Percentiles rank a stretch among this genome's conserved stretches.
These are phyloP conservation scores for Lineolata rhizophorae DNA, from an alignment of 495 filamentous ascomycete genomes.

Conservation along the genomic window DNA sequence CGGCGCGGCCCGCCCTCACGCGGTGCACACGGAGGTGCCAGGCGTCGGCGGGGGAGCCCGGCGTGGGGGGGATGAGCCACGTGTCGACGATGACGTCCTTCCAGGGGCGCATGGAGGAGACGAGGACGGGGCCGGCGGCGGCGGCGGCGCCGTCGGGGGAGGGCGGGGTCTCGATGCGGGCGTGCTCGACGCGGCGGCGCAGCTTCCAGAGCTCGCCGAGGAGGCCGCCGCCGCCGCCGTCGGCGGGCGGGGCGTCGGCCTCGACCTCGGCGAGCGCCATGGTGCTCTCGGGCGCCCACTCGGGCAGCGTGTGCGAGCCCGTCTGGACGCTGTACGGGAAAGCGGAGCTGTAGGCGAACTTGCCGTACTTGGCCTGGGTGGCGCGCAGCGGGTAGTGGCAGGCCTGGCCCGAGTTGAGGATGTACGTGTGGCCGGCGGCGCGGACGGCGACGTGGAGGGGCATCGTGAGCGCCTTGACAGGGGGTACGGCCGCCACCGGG, in stretches of 20 bases:
- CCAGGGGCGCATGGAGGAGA: conserved; percentile 46
- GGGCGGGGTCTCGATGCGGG: conserved; percentile 29
- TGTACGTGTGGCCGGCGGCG: conserved; percentile 43
- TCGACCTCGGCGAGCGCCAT: conserved; percentile 55
- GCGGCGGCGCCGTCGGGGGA: too few relatives aligned
- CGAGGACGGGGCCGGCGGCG: conserved; percentile 27
- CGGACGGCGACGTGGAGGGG: conserved; percentile 43
- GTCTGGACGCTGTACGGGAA: conserved; percentile 62
- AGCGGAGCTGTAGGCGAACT: conserved; percentile 51
- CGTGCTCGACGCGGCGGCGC: conserved; percentile 33
- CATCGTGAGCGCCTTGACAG: conserved; percentile 33
- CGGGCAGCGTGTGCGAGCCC: conserved; percentile 51
- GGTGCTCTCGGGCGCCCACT: conserved; percentile 51
- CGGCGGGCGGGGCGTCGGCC: too few relatives aligned
- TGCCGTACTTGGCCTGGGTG: conserved; percentile 62
- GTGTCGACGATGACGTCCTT: conserved; percentile 40
- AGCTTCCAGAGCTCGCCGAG: conserved; percentile 72
- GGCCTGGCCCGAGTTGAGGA: conserved; percentile 52
- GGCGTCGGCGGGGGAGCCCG: too few relatives aligned
- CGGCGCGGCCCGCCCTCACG: conserved; percentile 30
- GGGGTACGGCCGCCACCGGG: conserved; percentile 29
- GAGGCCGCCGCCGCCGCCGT: too few relatives aligned
- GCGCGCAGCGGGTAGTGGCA: conserved; percentile 63
- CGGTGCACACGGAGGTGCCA: conserved; percentile 49
- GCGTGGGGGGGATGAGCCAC: conserved; percentile 36